phyloP scores from a whole-genome alignment of 768 basidiomycete genomes.

The Tricholomella constricta region DNA sequence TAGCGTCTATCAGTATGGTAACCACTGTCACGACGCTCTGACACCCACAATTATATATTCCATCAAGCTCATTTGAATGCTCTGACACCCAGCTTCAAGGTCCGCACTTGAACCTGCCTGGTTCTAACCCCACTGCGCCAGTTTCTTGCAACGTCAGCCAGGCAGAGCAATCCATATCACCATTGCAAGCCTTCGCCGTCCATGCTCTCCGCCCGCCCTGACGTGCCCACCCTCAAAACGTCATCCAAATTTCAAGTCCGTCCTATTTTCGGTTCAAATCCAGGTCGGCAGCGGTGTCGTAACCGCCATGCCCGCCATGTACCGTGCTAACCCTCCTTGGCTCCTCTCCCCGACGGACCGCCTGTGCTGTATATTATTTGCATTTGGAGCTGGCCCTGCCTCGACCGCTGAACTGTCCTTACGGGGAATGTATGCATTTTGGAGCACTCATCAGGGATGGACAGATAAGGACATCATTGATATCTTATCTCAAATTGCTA shows the following conservation, averaged over 20 bases:
- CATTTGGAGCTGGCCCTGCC: no score
- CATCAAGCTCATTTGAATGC: neutral
- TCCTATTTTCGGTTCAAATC: neutral
- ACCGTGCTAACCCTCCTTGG: conserved; percentile 1
- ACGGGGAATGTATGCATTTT: no score
- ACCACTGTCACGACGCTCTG: neutral
- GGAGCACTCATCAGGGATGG: no score
- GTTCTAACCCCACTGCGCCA: no score
- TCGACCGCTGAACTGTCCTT: no score
- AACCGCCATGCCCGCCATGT: neutral
- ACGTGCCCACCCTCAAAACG: neutral
- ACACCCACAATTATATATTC: neutral
- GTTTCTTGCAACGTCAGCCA: neutral
- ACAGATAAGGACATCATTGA: no score
- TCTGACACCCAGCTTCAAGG: neutral
- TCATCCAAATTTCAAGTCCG: neutral
- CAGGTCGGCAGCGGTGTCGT: neutral
- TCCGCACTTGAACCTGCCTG: neutral
- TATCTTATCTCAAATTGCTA: no score
- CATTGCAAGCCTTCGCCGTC: neutral
- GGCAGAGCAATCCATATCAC: neutral
- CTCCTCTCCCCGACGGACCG: neutral
- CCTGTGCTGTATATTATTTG: no score
- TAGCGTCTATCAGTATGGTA: neutral
- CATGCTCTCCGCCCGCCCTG: neutral